Evolutionary conservation across 2,329 filamentous ascomycete genomes (phyloP), one percentile per base, ranked within the genome.

Genomic region (Trichoderma sp.): DNA sequence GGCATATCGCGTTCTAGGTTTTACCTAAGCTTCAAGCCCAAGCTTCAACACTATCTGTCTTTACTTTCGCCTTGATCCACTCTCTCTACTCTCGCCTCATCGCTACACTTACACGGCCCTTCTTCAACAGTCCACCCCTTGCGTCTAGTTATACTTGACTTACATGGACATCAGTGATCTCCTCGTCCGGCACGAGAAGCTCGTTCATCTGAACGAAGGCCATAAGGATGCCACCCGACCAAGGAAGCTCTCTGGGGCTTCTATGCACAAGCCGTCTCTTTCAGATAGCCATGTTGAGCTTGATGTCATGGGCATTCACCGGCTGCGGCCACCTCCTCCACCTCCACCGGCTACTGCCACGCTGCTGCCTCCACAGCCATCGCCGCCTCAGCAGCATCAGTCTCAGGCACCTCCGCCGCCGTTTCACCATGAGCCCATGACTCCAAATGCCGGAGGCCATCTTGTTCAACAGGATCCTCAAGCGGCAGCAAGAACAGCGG

Each of bases 81-180:
- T 70, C 24, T 52, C 13, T 21, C 53, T 40, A 35, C 21, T 52
- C 49, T 29, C 55, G n/a, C 37, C 14, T 59, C 40, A 16, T 55
- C 21, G 35, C 29, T 57, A 16, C 61, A 61, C 35, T 66, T 61
- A 62, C 57, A 47, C 59, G 35, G 24, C 57, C 27, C 35, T 24
- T 24, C 33, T 21, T 29, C 11, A 1, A 7, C 7, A 14, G 8
- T n/a, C 19, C 14, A 27, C 27, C n/a, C 56, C 29, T 58, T 67
- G 53, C 19, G 40, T 37, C 49, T 37, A 43, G 33, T 27, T 61
- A 63, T 49, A 65, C 33, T 47, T 77, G 72, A 73, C 85, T 87
- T 85, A 86, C 81, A 88, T 88, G 86, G 83, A 88, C 80, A 88
- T 87, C 80, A 89, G 87, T 73, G 87, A 89, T 77, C 84, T 89